Evolutionary conservation across 73 alveolate species (phyloP).

Genomic region (Tetrahymena malaccensis): DNA sequence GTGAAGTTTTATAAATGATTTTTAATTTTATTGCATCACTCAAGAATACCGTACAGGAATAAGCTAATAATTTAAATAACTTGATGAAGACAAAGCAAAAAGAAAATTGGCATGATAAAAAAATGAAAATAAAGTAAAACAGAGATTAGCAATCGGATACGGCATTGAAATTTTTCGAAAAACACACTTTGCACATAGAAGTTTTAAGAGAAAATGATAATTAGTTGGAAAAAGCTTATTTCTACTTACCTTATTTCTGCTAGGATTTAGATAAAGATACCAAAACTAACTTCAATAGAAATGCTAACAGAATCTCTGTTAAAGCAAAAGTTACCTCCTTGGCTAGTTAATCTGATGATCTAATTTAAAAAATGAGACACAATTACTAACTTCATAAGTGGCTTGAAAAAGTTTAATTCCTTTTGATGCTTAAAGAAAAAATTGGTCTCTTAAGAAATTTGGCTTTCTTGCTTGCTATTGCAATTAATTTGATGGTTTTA

Average conservation of each 20-base stretch:
- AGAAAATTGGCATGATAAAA: constrained; percentile 20
- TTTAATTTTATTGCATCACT: constrained; percentile 5
- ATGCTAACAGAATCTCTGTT: constrained; percentile 46
- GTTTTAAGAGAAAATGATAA: constrained; percentile 36
- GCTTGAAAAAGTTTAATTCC: constrained; percentile 25
- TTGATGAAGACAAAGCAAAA: constrained; percentile 9
- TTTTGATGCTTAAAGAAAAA: constrained; percentile 33
- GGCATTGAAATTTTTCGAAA: constrained; percentile 37
- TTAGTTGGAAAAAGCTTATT: constrained; percentile 32
- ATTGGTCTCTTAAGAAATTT: constrained; percentile 34
- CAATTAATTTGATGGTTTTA: constrained; percentile 23
- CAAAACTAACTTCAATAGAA: constrained; percentile 36
- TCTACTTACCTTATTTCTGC: constrained; percentile 40
- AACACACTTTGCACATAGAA: constrained; percentile 47
- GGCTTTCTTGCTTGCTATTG: constrained; percentile 30
- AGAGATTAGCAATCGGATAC: not conserved
- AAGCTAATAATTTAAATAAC: constrained; percentile 18
- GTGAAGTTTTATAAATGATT: constrained; percentile 9
- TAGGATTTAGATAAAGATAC: constrained; percentile 29
- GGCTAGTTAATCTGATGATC: constrained; percentile 18
- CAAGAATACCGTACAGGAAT: constrained; percentile 1
- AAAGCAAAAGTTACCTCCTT: constrained; percentile 44
- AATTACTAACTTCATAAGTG: constrained; percentile 7
- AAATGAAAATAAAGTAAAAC: not conserved
- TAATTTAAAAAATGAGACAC: constrained; percentile 32